phyloP scores from a whole-genome alignment of 129 eudicot species.

The Artemisia annua region DNA sequence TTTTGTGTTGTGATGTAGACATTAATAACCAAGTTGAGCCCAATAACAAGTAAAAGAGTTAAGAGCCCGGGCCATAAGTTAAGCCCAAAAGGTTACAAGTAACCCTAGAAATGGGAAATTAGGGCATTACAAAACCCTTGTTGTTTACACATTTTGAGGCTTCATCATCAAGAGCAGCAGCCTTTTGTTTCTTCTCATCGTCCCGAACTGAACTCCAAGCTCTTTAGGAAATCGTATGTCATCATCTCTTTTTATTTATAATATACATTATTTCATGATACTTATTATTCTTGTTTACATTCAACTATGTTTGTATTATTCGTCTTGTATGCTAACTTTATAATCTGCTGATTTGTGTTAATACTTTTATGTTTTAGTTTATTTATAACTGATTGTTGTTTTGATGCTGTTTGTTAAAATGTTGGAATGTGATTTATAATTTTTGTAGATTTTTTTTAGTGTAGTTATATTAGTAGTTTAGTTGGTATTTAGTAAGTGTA shows the following conservation, averaged over 20 bases:
- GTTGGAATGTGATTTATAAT: too few species aligned
- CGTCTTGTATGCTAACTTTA: too few species aligned
- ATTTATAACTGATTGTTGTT: too few species aligned
- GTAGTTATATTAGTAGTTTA: too few species aligned
- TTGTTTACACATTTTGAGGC: not conserved
- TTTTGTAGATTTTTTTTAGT: too few species aligned
- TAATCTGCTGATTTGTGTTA: too few species aligned
- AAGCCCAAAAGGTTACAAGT: not conserved
- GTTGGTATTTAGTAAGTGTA: too few species aligned
- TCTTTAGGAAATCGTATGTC: constrained; percentile 33
- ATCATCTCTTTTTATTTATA: not conserved
- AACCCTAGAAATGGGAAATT: constrained; percentile 21
- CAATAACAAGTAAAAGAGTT: not conserved
- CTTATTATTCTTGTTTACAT: too few species aligned
- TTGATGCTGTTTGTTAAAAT: too few species aligned
- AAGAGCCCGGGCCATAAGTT: not conserved
- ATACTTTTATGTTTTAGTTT: too few species aligned
- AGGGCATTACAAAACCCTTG: constrained; percentile 23
- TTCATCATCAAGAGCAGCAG: constrained; percentile 17
- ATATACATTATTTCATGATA: too few species aligned
- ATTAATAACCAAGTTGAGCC: not conserved
- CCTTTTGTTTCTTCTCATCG: constrained; percentile 15
- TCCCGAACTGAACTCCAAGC: constrained; percentile 43
- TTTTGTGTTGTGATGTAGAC: not conserved
- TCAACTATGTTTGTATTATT: too few species aligned